These are phyloP conservation scores for Physaria fendleri DNA, from an alignment of 345 rosid species.

Conservation along the genomic window DNA sequence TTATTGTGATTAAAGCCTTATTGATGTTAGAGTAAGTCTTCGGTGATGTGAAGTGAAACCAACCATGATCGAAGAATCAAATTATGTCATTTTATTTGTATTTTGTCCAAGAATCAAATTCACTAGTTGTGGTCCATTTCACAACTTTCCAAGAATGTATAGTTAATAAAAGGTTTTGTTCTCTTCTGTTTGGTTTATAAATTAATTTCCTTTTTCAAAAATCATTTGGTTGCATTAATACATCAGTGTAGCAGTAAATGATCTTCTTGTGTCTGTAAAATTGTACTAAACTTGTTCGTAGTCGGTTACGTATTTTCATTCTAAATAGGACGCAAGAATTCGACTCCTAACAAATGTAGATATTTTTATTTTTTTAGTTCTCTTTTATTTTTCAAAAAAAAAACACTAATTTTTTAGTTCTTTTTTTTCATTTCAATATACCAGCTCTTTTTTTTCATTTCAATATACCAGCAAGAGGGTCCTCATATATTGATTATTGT, in stretches of 20 bases:
- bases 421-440: no score
- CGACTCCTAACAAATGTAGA: no score
- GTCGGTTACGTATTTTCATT: no score
- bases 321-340: no score
- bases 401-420: no score
- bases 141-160: neutral
- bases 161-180: neutral
- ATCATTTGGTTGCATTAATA: neutral
- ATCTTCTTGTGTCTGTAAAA: neutral
- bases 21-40: conserved; percentile 5
- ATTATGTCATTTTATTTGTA: neutral
- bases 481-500: conserved; percentile 4
- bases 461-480: no score
- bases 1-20: conserved; percentile 2
- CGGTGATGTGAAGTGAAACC: conserved; percentile 17
- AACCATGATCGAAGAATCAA: conserved; percentile 2
- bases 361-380: no score
- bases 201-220: neutral
- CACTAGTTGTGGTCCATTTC: conserved; percentile 14
- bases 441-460: no score
- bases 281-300: no score
- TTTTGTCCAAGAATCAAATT: conserved; percentile 9
- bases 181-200: neutral
- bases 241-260: neutral
- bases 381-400: no score